A percentile compares a stretch with the other conserved stretches of the same genome.
These are phyloP conservation scores for Debaryomyces tyrocola DNA, from an alignment of 805 yeast genomes.

Conservation along the genomic window DNA sequence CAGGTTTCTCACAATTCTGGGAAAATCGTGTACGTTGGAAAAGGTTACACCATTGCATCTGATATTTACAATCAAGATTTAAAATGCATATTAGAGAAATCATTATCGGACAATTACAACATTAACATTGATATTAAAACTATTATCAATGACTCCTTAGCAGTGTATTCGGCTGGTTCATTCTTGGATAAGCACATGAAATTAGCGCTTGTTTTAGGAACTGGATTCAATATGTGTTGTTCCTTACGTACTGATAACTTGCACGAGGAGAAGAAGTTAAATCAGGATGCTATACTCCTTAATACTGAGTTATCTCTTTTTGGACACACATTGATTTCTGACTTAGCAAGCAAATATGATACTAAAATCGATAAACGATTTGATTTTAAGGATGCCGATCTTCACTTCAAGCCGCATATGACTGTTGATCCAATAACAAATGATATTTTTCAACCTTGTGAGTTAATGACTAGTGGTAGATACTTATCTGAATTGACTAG, in stretches of 20 bases:
- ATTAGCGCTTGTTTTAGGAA: conserved; percentile 64
- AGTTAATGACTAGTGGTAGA: conserved; percentile 55
- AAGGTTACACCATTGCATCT: conserved; percentile 52
- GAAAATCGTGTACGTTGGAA: conserved; percentile 53
- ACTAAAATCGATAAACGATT: conserved; percentile 35
- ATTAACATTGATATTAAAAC: conserved; percentile 39
- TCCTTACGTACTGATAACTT: conserved; percentile 20
- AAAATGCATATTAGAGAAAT: conserved; percentile 37
- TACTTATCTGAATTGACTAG: conserved; percentile 56
- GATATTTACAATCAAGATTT: conserved; percentile 43
- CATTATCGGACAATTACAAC: conserved; percentile 21
- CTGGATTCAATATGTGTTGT: conserved; percentile 64
- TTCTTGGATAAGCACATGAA: conserved; percentile 35
- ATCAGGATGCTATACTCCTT: conserved; percentile 22
- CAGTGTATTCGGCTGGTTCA: conserved; percentile 57
- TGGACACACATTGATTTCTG: conserved; percentile 37
- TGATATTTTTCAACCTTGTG: conserved; percentile 54
- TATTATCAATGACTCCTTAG: conserved; percentile 65
- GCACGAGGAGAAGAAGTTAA: conserved; percentile 17
- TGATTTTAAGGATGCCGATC: conserved; percentile 10
- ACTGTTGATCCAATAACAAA: conserved; percentile 14
- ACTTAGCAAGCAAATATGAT: conserved; percentile 40
- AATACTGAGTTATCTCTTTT: conserved; percentile 60
- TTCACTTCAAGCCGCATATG: conserved; percentile 30
- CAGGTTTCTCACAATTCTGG: conserved; percentile 44